These are phyloP conservation scores for Nemania abortiva DNA, from an alignment of 2,329 filamentous ascomycete species.

Conservation along the genomic window DNA sequence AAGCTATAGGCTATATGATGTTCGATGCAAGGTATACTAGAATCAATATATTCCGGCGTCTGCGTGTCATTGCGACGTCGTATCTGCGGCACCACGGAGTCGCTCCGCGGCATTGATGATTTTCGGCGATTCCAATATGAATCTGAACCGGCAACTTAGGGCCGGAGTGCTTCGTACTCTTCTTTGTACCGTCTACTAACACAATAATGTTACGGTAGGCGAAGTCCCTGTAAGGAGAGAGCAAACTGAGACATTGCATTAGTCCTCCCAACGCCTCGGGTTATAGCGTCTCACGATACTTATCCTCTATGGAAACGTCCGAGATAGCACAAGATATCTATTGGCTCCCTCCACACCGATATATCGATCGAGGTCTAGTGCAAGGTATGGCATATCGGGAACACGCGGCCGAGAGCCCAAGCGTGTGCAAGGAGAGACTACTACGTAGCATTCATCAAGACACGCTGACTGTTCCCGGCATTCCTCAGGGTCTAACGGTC, in stretches of 20 bases:
- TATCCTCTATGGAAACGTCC: neutral
- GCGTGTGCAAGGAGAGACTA: constrained; percentile 10
- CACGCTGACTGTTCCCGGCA: neutral
- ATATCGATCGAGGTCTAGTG: constrained; percentile 17
- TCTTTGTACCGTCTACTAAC: neutral
- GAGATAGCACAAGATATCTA: constrained; percentile 3
- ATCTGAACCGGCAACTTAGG: neutral
- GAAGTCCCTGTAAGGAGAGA: constrained; percentile 1
- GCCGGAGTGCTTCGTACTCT: neutral
- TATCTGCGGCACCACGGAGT: constrained; percentile 13
- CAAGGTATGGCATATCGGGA: constrained; percentile 3
- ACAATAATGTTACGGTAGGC: neutral
- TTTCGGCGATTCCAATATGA: neutral
- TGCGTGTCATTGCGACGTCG: constrained; percentile 10
- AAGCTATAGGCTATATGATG: too few species aligned
- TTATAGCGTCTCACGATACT: constrained; percentile 8
- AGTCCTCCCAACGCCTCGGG: constrained; percentile 19
- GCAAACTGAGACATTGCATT: constrained; percentile 24
- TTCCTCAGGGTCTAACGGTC: neutral
- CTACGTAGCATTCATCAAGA: constrained; percentile 21
- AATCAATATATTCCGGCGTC: constrained; percentile 13
- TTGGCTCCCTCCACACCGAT: constrained; percentile 24
- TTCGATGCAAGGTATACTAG: neutral
- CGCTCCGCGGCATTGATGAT: constrained; percentile 8
- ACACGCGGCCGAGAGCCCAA: constrained; percentile 11